Evolutionary conservation across 169 alveolate genomes (phyloP).

Genomic region (Perkinsus marinus): DNA sequence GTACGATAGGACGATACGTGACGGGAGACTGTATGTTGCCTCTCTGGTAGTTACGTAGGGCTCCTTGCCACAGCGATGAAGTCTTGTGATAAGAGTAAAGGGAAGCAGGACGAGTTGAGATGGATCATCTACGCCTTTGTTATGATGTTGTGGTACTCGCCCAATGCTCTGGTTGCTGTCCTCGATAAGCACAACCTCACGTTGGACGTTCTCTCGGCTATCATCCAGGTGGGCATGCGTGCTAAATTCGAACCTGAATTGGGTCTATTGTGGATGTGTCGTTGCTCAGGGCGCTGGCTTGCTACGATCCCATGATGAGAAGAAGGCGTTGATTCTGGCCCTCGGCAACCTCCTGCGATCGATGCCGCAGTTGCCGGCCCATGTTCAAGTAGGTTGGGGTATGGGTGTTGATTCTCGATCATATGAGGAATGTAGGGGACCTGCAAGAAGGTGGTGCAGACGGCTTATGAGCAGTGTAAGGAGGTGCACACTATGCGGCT

Average conservation of each 20-base stretch:
- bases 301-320: neutral
- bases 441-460: neutral
- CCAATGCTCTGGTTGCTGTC: neutral
- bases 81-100: neutral
- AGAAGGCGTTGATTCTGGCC: neutral
- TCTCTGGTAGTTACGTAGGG: neutral
- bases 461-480: neutral
- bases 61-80: neutral
- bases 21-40: neutral
- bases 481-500: neutral
- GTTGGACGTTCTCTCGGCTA: neutral
- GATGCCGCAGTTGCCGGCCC: neutral
- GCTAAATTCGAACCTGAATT: neutral
- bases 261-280: neutral
- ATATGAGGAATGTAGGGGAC: neutral
- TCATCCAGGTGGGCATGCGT: neutral
- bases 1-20: neutral
- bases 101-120: neutral
- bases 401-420: neutral
- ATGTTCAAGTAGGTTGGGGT: neutral
- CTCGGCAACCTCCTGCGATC: neutral
- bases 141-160: neutral
- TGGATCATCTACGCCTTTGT: neutral
- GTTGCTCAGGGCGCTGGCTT: neutral
- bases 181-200: neutral